A percentile compares a stretch with the other conserved stretches of the same genome.
phyloP scores from a whole-genome alignment of 179 eudicot genomes.

The Silene vulgaris region DNA sequence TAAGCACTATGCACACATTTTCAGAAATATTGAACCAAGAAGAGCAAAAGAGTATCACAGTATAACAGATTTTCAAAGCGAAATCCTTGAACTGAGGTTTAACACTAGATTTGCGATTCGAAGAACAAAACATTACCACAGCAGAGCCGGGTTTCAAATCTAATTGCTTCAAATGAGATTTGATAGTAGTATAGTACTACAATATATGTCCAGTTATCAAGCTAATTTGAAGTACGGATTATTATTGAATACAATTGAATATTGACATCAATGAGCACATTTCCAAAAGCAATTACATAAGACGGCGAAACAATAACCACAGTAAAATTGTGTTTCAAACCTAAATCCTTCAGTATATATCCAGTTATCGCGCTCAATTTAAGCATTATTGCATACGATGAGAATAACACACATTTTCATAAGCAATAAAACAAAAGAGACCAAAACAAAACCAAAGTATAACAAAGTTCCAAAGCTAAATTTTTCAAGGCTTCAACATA shows the following conservation, averaged over 20 bases:
- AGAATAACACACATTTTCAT: background rate
- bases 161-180: background rate
- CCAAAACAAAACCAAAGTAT: too few species aligned
- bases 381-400: background rate
- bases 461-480: too few species aligned
- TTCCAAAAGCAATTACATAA: background rate
- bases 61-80: slow-evolving; percentile 1
- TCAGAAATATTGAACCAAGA: background rate
- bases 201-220: background rate
- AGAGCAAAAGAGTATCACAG: background rate
- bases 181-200: background rate
- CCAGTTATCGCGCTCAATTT: background rate
- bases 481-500: too few species aligned
- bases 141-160: background rate
- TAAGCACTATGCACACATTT: background rate
- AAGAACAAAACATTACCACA: background rate
- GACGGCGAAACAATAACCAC: background rate
- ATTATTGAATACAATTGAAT: background rate
- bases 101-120: background rate
- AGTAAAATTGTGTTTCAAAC: background rate
- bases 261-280: background rate
- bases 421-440: too few species aligned
- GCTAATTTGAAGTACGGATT: background rate
- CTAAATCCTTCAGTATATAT: background rate
- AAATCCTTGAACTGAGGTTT: background rate